Base-by-base conservation (phyloP, 331 rosid species). In the Phaseolus coccineus region DNA sequence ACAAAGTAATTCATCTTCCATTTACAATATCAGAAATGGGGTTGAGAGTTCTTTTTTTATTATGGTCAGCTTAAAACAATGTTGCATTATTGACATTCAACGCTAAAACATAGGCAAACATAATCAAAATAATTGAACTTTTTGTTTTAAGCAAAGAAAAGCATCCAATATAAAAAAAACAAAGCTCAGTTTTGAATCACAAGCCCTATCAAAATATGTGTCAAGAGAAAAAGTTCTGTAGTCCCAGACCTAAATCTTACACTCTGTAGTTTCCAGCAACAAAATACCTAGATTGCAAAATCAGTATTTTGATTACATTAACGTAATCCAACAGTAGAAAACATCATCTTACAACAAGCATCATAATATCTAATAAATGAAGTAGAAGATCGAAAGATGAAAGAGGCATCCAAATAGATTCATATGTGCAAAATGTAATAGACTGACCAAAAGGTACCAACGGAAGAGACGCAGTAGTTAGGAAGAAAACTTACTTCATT, bases 401-500 rank as follows among this genome's bases (percentile, higher is more conserved):
- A 35, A 37, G 22, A 55, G 35, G 68, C 44, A 77, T 37, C 68
- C 52, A 42, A 51, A 31, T 31, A 56, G 7, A 39, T 63, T 16
- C 35, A 74, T 35, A 25, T 27, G 57, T 22, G 13, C 12, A 28
- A 39, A 33, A 64, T 28, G 30, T 46, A 42, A 40, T 63, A 12
- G 10, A 10, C 7, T 5, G 11, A 5, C 7, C 6, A 50, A 48
- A 48, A 68, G 33, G 4, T 24, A 50, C 52, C 3, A 37, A 59
- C 19, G 63, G 31, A 76, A 42, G 27, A 40, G 59, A n/a, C 39
- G 67, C 64, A 10, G 50, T 19, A 51, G 15, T 35, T 7, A 58
- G 28, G 27, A 35, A 40, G 10, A 40, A 48, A 50, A 77, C 94
- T 89, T 81, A 88, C 97, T 69, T 90, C 87, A 79, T 82, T 77